Base-by-base conservation (phyloP, 345 rosid genomes). In the Citrus maxima region DNA sequence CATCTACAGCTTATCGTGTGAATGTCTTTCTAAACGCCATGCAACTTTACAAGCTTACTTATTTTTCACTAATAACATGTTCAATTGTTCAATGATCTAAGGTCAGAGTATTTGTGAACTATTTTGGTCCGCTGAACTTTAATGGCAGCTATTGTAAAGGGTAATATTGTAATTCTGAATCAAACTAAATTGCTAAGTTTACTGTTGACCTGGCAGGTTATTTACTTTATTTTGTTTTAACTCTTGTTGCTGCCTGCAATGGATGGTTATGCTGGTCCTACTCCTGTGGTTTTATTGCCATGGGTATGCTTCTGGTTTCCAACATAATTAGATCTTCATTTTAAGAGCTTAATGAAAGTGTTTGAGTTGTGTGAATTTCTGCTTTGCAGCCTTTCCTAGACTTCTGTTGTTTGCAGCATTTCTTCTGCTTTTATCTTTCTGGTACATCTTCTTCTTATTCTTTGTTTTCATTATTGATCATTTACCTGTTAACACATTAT, bases 361-460 rank as follows among this genome's bases (percentile, higher is more conserved):
- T 30, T 55, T 84, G 80, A 85, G 69, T 37, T 46, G 12, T 67
- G 77, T 62, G 51, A 51, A 30, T 70, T 85, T 81, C 18, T 73
- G 54, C 66, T 46, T 75, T 79, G 86, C 91, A 91, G 95, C 90
- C 74, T 75, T 89, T 72, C 92, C 95, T 73, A 77, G 84, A 80
- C 88, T 91, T 81, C 82, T 89, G 51, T 82, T 80, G 66, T 88
- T 89, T 68, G 82, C 90, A 35, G 85, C 89, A 27, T 91, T 91
- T 85, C 95, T 91, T 77, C 90, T 91, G 51, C 90, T 91, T 67
- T 66, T 91, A 66, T 91, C 95, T 78, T 91, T 87, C 89, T 89
- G 95, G 95, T 91, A 86, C 22, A 85, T 72, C 75, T 80, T 67
- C 14, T 40, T 18, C 35, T 5, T 64, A 6, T 64, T 64, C 8